Evolutionary conservation across 176 grass and related monocot genomes (phyloP), one percentile per base, ranked within the genome.

Genomic region (Leersia perrieri): DNA sequence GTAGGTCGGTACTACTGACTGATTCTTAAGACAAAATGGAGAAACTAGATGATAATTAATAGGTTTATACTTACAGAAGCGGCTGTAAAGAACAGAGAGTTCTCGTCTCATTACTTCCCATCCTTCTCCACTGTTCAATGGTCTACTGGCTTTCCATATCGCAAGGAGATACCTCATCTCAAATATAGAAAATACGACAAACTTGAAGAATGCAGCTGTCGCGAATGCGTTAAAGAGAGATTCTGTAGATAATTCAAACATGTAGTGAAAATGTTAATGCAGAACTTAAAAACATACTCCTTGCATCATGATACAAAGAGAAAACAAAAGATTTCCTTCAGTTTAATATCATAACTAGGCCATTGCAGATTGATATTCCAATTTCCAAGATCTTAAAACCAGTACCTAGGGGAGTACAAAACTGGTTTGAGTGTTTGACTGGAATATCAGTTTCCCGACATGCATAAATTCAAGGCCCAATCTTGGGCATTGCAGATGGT

Each of bases 181-280:
- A 77, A 99, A 99, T 70, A 99, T 99, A 74, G 97, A 99, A 78
- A 99, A 99, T 70, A 99, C 89, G 5, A 99, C 97, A 31, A 99
- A 99, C 73, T 99, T 99, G 87, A 99, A 99, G 83, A 99, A 99
- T 30, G 97, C 97, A 22, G 97, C 97, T 18, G 97, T 99, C 39
- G 92, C 97, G 30, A 96, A 99, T 82, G 97, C 97, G n/a, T 99
- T 99, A 77, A 99, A 99, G 61, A 99, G 92, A 16, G 97, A 99
- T 77, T 99, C 97, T 99, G 89, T 34, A 91, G 26, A 72, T 79
- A 87, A 31, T 76, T 60, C 9, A 60, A 33, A 74, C 40, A 62
- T 63, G 60, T 36, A 70, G 57, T 61, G 15, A 67, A 73, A 61
- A 34, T 68, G 40, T 74, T 4, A 67, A 62, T 33, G 20, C 27